Evolutionary conservation across 2,329 filamentous ascomycete genomes (phyloP).

Genomic region (Colletotrichum tropicicola): DNA sequence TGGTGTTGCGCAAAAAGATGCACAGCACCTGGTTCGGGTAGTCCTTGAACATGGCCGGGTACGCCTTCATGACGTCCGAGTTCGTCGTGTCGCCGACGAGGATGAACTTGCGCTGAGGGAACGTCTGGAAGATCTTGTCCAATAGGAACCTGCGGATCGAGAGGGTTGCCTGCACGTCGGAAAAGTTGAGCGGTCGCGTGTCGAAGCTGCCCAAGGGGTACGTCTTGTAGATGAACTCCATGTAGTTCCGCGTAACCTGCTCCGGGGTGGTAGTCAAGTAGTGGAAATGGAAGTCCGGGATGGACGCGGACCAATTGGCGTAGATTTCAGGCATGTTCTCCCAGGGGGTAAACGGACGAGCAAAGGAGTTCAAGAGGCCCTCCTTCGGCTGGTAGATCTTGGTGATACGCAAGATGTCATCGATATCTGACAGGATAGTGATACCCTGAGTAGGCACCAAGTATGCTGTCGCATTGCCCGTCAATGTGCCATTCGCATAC

Average conservation of each 20-base stretch:
- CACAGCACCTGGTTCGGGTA: slow-evolving; percentile 79
- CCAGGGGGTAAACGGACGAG: slow-evolving; percentile 75
- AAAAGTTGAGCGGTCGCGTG: slow-evolving; percentile 82
- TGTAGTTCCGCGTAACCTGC: slow-evolving; percentile 80
- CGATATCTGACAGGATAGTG: slow-evolving; percentile 80
- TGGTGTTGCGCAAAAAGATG: slow-evolving; percentile 80
- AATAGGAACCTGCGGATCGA: slow-evolving; percentile 76
- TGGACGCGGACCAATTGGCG: slow-evolving; percentile 74
- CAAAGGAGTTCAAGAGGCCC: slow-evolving; percentile 81
- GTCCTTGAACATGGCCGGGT: slow-evolving; percentile 68
- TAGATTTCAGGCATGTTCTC: slow-evolving; percentile 84
- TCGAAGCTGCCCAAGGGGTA: slow-evolving; percentile 83
- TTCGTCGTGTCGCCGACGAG: slow-evolving; percentile 82
- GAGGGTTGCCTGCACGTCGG: slow-evolving; percentile 76
- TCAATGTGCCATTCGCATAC: slow-evolving; percentile 69
- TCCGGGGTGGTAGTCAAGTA: slow-evolving; percentile 85
- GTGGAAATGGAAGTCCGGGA: slow-evolving; percentile 79
- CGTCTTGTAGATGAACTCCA: slow-evolving; percentile 81
- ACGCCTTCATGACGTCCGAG: slow-evolving; percentile 77
- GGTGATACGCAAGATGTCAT: slow-evolving; percentile 82
- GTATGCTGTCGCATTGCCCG: slow-evolving; percentile 80
- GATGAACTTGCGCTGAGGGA: slow-evolving; percentile 78
- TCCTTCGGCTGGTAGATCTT: slow-evolving; percentile 82
- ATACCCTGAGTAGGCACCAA: slow-evolving; percentile 76
- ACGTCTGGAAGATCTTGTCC: slow-evolving; percentile 77